Evolutionary conservation across 345 rosid species (phyloP), one percentile per base, ranked within the genome.

Genomic region (Moricandia moricandioides): DNA sequence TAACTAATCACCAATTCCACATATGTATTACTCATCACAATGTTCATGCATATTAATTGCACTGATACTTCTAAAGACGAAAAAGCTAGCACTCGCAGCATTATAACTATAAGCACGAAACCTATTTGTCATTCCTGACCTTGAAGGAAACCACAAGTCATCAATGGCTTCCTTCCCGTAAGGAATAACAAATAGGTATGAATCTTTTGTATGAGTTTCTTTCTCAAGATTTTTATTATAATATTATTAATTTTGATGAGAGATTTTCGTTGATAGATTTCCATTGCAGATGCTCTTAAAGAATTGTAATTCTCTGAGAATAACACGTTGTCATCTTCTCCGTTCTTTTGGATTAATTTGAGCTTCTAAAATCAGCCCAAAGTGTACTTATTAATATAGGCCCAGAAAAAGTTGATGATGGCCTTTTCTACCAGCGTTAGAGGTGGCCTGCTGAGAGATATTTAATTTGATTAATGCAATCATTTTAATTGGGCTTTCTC

Each of bases 361-460:
- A 62, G 62, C 69, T 62, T 62, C 37, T 3, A 31, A 34, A 6
- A 34, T 26, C 5, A 33, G 69, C 54, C 69, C 59, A 21, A 4
- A 5, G 0, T 45, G 1, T 26, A 27, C 1, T 12, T 43, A 9
- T 10, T 7, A 29, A 17, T 40, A 11, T 40, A 60, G 34, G 67
- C 43, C 59, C 10, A 47, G 9, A 18, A 4, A 37, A 34, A 67
- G 14, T n/a, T 57, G 57, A 58, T 24, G 16, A 66, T 45, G 67
- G 72, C 62, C 70, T 70, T 74, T 76, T 57, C 60, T 21, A 71
- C 61, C 58, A 43, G 45, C 59, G 21, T 71, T 56, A 31, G 52
- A 4, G 40, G 40, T 35, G 40, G 40, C 35, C 35, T 35, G 52
- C 17, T 45, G 17, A 16, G 52, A 17, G n/a, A 45, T 45, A 1